Base-by-base conservation (phyloP, 192 early-diverging fungal genomes). In the Coemansia sp. region DNA sequence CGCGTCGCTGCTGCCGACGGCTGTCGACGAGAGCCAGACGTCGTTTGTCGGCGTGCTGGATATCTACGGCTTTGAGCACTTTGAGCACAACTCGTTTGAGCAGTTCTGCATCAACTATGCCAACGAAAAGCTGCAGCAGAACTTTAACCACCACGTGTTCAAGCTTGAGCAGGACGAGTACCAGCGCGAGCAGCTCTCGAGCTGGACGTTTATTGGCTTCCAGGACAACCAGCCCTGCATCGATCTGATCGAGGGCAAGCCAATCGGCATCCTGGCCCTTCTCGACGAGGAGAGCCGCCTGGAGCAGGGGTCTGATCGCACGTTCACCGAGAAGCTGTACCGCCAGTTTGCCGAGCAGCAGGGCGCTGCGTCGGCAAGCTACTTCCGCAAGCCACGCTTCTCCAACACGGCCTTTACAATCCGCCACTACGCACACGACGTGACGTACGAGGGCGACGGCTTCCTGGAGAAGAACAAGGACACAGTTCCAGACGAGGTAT, bases 401-500 rank as follows among this genome's bases (percentile, higher is more conserved):
- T 92, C 92, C 19, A 92, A 92, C 71, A 76, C 71, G 5, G 88
- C 91, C 4, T 98, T 98, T 62, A 94, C 90, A 5, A 87, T 98
- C 67, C 85, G 86, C 55, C 97, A 99, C 81, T 99, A 98, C 64
- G 97, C 97, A 11, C 82, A 86, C 59, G 93, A 94, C 55, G 97
- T 99, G 42, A 89, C 86, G 5, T 99, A 99, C 66, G 93, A 99
- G 45, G 89, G 88, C 58, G 94, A 97, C 23, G 91, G 91, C 10
- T 98, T 98, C 60, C 79, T 98, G 60, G 97, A 99, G 65, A 99
- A 99, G 82, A 99, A 99, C 81, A 91, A 89, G 73, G 97, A 99
- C 81, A 96, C 95, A 11, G 92, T 99, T 6, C 89, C 92, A 2
- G 95, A 95, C 40, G 95, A 99, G 71, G 47, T 81, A 5, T 42